phyloP scores from a whole-genome alignment of 768 basidiomycete genomes.

The Boletus subparvulus region DNA sequence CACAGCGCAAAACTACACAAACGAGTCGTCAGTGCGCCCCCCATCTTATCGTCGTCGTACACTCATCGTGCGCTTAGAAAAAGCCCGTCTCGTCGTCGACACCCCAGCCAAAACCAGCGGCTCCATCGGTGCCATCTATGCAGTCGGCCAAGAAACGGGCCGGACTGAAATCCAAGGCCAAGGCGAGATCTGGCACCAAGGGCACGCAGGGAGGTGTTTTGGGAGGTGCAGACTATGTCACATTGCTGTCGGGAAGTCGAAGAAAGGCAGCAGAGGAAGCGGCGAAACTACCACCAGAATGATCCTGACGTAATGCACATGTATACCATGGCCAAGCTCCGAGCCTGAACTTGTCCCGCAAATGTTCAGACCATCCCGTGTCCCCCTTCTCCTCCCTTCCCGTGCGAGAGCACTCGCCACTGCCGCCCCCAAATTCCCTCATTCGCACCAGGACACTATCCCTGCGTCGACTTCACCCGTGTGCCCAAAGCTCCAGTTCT shows the following conservation, averaged over 20 bases:
- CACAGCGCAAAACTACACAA: slow-evolving; percentile 37
- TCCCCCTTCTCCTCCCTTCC: not conserved
- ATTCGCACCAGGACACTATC: slow-evolving; percentile 34
- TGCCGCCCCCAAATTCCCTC: slow-evolving; percentile 11
- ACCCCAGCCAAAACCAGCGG: slow-evolving; percentile 4
- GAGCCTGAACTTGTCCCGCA: slow-evolving; percentile 4
- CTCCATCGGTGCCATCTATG: slow-evolving; percentile 1
- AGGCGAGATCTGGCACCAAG: slow-evolving; percentile 2
- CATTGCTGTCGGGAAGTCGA: slow-evolving; percentile 68
- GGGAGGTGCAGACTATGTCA: slow-evolving; percentile 76
- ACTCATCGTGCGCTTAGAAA: slow-evolving; percentile 21
- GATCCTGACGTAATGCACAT: slow-evolving; percentile 15
- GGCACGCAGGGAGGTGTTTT: slow-evolving; percentile 43
- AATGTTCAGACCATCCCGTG: slow-evolving; percentile 15
- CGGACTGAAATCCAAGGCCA: slow-evolving; percentile 27
- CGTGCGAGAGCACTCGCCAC: slow-evolving; percentile 17
- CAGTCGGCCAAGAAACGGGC: slow-evolving; percentile 31
- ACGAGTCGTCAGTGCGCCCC: slow-evolving; percentile 28
- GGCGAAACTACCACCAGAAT: slow-evolving; percentile 47
- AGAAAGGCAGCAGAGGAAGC: slow-evolving; percentile 67
- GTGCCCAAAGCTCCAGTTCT: slow-evolving; percentile 68
- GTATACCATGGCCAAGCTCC: slow-evolving; percentile 21
- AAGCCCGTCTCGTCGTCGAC: slow-evolving; percentile 15
- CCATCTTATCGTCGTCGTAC: not conserved
- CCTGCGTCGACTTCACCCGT: slow-evolving; percentile 58